Evolutionary conservation across 2,329 filamentous ascomycete species (phyloP), one percentile per base, ranked within the genome.

Genomic region (Neonectria coccinea): DNA sequence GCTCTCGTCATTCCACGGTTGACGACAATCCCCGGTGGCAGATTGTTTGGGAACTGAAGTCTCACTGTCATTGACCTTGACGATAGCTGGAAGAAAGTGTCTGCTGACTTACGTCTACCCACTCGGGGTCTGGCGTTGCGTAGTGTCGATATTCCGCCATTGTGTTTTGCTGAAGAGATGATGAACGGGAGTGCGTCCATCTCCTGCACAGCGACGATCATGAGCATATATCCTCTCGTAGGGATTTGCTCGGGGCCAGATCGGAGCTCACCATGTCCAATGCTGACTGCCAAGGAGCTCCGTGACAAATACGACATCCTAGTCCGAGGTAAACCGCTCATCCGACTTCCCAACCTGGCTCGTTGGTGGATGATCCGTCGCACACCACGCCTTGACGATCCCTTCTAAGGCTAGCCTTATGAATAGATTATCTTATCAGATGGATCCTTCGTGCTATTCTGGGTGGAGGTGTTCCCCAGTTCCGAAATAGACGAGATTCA

Each of bases 11-110:
- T 75, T 10, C 51, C 39, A 41, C 44, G n/a, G 16, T 31, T 53
- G 9, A n/a, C 33, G 8, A 56, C 56, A 6, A 67, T 72, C 1
- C 65, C 65, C 2, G 58, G 59, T 0, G 71, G 68, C 0, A 76
- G 65, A 18, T 74, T 75, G 22, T 73, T 73, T 22, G 74, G 70
- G 8, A 74, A 73, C 71, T 77, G 44, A 25, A 5, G 45, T 18
- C 2, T 29, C 20, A 29, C 3, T 33, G 2, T 50, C 16, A 50
- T 31, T 18, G 29, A 29, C n/a, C 29, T 52, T 50, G 39, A 48
- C 31, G 31, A 31, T 33, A 41, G 59, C 16, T 44, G 2, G 53
- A 31, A 4, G 9, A 44, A n/a, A 16, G 25, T 11, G 20, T 25
- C 11, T 12, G 42, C 5, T n/a, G 31, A 54, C 53, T 33, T 41